These are phyloP conservation scores for Calamus simplicifolius DNA, from an alignment of 176 grass and related monocot species.

Conservation along the genomic window DNA sequence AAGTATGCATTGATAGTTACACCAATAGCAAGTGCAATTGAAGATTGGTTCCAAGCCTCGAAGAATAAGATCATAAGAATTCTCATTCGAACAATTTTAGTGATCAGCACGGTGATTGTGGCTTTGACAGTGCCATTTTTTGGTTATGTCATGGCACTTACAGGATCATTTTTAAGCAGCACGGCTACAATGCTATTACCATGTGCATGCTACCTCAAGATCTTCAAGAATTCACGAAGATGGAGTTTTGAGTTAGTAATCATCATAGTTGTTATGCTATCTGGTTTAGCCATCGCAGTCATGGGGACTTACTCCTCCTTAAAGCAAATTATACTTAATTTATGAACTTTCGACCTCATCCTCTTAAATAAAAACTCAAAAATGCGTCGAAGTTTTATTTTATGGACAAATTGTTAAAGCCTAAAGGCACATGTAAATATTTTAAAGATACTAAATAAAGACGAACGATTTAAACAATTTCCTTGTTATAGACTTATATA, in stretches of 20 bases:
- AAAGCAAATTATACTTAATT: slow-evolving; percentile 46
- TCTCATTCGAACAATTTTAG: slow-evolving; percentile 43
- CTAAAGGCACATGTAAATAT: no score
- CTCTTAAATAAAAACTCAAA: no score
- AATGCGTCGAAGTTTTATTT: no score
- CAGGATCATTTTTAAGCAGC: slow-evolving; percentile 57
- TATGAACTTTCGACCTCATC: slow-evolving; percentile 9
- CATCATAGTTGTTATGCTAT: slow-evolving; percentile 36
- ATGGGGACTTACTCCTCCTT: slow-evolving; percentile 70
- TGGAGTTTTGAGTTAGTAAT: slow-evolving; percentile 35
- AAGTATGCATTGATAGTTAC: slow-evolving; percentile 43
- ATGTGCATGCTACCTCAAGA: slow-evolving; percentile 71
- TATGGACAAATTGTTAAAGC: no score
- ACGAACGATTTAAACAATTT: no score
- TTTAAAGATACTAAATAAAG: no score
- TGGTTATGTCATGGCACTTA: slow-evolving; percentile 47
- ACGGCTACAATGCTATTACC: slow-evolving; percentile 62
- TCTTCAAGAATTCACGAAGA: slow-evolving; percentile 38
- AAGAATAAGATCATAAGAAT: slow-evolving; percentile 26
- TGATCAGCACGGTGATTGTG: slow-evolving; percentile 52
- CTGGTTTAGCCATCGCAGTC: slow-evolving; percentile 36
- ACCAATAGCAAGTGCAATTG: slow-evolving; percentile 53
- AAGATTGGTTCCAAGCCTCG: slow-evolving; percentile 36
- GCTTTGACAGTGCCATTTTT: slow-evolving; percentile 60
- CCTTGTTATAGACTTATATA: no score